These are phyloP conservation scores for Ministeria vibrans DNA, from an alignment of 78 protist genomes.

Conservation along the genomic window DNA sequence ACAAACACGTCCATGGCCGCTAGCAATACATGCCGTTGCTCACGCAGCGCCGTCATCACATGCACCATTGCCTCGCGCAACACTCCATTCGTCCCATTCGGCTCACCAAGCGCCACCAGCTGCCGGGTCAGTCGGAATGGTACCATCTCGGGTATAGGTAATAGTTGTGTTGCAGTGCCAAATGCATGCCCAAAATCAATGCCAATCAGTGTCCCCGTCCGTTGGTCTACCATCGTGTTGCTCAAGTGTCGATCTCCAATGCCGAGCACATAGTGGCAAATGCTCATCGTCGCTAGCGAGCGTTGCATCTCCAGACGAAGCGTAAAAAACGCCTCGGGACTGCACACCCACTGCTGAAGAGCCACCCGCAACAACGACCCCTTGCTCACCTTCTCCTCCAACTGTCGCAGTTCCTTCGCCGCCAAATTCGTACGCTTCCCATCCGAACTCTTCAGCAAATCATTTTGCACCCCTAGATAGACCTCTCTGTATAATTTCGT, in stretches of 20 bases:
- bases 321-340: slow-evolving; percentile 54
- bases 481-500: no score
- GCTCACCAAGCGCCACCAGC: slow-evolving; percentile 43
- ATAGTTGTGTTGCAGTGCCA: slow-evolving; percentile 77
- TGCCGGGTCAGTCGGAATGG: slow-evolving; percentile 89
- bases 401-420: neutral
- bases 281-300: slow-evolving; percentile 56
- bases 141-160: slow-evolving; percentile 88
- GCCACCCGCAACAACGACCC: slow-evolving; percentile 39
- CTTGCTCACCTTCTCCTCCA: neutral
- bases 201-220: slow-evolving; percentile 67
- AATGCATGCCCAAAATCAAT: slow-evolving; percentile 97
- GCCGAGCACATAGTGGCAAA: slow-evolving; percentile 68
- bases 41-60: slow-evolving; percentile 51
- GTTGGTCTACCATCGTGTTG: slow-evolving; percentile 61
- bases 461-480: no score
- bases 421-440: neutral
- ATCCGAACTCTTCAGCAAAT: neutral
- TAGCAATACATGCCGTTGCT: slow-evolving; percentile 22
- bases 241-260: slow-evolving; percentile 93
- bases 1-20: slow-evolving; percentile 67
- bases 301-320: slow-evolving; percentile 48
- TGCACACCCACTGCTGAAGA: no score
- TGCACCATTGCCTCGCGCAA: slow-evolving; percentile 57
- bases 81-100: slow-evolving; percentile 54